Base-by-base conservation (phyloP, 2,329 filamentous ascomycete species). In the Diaporthe citri region DNA sequence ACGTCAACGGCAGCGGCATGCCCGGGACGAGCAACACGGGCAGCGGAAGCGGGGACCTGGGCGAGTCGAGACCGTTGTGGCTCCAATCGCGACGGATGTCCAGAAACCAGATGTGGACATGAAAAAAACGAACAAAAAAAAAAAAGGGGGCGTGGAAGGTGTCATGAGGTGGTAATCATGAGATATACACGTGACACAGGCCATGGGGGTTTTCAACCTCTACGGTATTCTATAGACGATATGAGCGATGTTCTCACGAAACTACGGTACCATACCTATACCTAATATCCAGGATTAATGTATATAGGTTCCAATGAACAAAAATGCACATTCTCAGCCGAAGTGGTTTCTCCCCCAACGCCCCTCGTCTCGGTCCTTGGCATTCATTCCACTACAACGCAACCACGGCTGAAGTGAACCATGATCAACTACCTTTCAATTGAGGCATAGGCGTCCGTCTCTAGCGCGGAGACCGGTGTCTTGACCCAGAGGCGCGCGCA, bases 41-140 rank as follows among this genome's bases (percentile, higher is more conserved):
- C 6, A 72, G 77, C 1, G 73, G 75, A 22, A 70, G 59, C 48
- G 77, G 75, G 20, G 69, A 55, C 43, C 6, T 76, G 62, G 75
- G 74, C n/a, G 75, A 69, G 1, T 73, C 43, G 46, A 75, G 86
- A 56, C 87, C 87, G 7, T 80, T 90, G 51, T 90, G 88, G 88
- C 88, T 90, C 81, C 88, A 90, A 81, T 89, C 89, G 70, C 83
- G 88, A 74, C 84, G 85, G 72, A 86, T 86, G 76, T 84, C 83
- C 76, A 83, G 88, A 70, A 89, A 86, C 79, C 75, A 87, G 77
- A 86, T 85, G 82, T 87, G 86, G 86, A 83, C 86, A 82, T 87
- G 79, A 84, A 20, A 28, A 36, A 6, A 17, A 7, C 31, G 4
- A 20, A 15, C 15, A 13, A 31, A 4, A 17, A 55, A 41, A 7